These are phyloP conservation scores for Arabis hirsuta DNA, from an alignment of 345 rosid species.

Conservation along the genomic window DNA sequence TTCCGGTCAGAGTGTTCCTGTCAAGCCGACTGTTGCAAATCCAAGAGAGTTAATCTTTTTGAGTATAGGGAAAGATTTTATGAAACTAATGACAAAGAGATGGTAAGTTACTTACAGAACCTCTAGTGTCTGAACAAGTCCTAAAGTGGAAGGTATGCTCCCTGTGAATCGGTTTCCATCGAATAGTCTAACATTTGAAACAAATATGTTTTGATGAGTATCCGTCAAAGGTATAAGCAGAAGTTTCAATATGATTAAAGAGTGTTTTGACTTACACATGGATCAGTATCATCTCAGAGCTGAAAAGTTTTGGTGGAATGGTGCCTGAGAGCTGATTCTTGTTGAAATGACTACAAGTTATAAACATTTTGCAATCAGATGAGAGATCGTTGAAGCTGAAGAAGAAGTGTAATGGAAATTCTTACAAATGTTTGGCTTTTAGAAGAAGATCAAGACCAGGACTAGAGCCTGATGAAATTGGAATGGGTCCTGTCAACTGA, in stretches of 20 bases:
- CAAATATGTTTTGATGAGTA: slow-evolving; percentile 21
- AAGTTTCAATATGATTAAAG: background rate
- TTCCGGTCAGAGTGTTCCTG: slow-evolving; percentile 71
- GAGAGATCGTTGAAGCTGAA: slow-evolving; percentile 3
- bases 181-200: slow-evolving; percentile 56
- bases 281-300: slow-evolving; percentile 73
- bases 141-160: slow-evolving; percentile 68
- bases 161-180: slow-evolving; percentile 80
- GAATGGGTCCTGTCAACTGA: slow-evolving; percentile 76
- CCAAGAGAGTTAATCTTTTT: slow-evolving; percentile 21
- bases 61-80: background rate
- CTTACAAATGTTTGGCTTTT: slow-evolving; percentile 91
- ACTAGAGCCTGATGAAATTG: slow-evolving; percentile 56
- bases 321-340: slow-evolving; percentile 90
- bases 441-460: slow-evolving; percentile 83
- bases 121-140: slow-evolving; percentile 81
- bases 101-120: slow-evolving; percentile 79
- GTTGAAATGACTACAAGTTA: slow-evolving; percentile 82
- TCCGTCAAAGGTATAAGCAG: background rate
- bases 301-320: slow-evolving; percentile 69
- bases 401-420: background rate
- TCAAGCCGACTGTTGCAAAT: slow-evolving; percentile 85
- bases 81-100: background rate
- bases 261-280: slow-evolving; percentile 70
- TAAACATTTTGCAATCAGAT: slow-evolving; percentile 23